These are phyloP conservation scores for Mucor indicus DNA, from an alignment of 371 early-diverging fungal genomes.

Conservation along the genomic window DNA sequence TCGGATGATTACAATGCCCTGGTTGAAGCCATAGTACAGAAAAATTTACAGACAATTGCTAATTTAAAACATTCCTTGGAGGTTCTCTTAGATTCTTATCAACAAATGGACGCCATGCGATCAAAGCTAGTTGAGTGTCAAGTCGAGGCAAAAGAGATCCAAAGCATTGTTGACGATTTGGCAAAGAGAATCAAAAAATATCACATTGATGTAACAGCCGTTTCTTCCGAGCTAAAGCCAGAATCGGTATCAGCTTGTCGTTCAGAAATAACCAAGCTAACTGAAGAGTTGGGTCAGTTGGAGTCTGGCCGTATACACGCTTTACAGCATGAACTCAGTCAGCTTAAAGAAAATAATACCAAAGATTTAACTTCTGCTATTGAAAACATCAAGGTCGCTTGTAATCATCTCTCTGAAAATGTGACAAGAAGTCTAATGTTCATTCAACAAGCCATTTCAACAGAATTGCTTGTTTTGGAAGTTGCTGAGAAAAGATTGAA, in stretches of 20 bases:
- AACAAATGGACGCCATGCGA: constrained; percentile 13
- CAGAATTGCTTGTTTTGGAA: constrained; percentile 6
- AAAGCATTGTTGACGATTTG: too few species aligned
- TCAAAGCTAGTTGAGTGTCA: constrained; percentile 7
- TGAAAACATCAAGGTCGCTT: constrained; percentile 3
- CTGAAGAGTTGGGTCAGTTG: not conserved
- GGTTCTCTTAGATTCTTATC: constrained; percentile 5
- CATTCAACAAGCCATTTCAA: constrained; percentile 4
- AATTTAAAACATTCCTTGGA: constrained; percentile 7
- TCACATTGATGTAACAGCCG: constrained; percentile 14
- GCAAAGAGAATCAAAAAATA: too few species aligned
- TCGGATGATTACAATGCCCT: constrained; percentile 19
- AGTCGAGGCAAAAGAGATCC: constrained; percentile 16
- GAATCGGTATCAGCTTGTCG: not conserved
- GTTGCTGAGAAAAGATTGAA: constrained; percentile 8
- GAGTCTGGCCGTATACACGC: constrained; percentile 1
- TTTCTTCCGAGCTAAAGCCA: not conserved
- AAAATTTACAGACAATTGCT: constrained; percentile 6
- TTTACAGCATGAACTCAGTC: constrained; percentile 1
- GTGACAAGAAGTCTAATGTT: constrained; percentile 1
- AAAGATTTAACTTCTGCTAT: not conserved
- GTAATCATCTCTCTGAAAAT: constrained; percentile 3
- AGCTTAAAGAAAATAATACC: not conserved
- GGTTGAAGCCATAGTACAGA: constrained; percentile 11
- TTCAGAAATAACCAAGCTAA: not conserved